Evolutionary conservation across 306 rosid genomes (phyloP).

Genomic region (Canavalia ensiformis): DNA sequence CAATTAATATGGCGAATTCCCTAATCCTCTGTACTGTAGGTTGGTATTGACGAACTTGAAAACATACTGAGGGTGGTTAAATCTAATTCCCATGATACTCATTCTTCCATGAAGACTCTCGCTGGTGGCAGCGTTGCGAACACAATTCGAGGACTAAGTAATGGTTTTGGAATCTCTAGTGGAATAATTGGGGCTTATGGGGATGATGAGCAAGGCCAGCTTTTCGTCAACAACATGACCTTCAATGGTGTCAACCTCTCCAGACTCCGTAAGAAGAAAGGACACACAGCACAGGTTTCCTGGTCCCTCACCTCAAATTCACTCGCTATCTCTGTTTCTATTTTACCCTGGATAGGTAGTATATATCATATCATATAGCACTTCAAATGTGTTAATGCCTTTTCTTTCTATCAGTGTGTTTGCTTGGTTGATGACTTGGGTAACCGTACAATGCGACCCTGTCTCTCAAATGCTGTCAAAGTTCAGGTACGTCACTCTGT

Average conservation of each 20-base stretch:
- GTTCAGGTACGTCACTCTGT: constrained; percentile 64
- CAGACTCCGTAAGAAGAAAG: constrained; percentile 75
- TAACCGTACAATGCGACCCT: constrained; percentile 97
- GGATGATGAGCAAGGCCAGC: constrained; percentile 82
- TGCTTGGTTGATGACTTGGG: constrained; percentile 90
- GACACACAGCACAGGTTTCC: constrained; percentile 87
- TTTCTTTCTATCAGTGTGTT: constrained; percentile 72
- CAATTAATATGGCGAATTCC: neutral
- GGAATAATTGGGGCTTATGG: constrained; percentile 93
- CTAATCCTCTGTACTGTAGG: constrained; percentile 51
- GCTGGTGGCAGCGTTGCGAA: constrained; percentile 97
- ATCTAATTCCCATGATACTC: constrained; percentile 52
- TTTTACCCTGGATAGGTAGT: too few relatives aligned
- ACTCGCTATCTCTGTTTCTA: neutral
- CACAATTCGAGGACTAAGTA: constrained; percentile 82
- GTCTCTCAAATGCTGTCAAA: constrained; percentile 89
- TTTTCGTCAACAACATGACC: constrained; percentile 83
- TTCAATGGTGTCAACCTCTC: constrained; percentile 75
- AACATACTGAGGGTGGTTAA: constrained; percentile 67
- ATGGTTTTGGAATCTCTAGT: constrained; percentile 75
- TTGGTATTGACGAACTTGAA: constrained; percentile 74
- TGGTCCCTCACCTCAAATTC: constrained; percentile 19
- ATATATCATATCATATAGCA: neutral
- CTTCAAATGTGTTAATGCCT: constrained; percentile 23
- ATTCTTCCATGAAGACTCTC: constrained; percentile 65